Conservation (phyloP, 192 early-diverging fungal species). For the Geranomyces variabilis region DNA sequence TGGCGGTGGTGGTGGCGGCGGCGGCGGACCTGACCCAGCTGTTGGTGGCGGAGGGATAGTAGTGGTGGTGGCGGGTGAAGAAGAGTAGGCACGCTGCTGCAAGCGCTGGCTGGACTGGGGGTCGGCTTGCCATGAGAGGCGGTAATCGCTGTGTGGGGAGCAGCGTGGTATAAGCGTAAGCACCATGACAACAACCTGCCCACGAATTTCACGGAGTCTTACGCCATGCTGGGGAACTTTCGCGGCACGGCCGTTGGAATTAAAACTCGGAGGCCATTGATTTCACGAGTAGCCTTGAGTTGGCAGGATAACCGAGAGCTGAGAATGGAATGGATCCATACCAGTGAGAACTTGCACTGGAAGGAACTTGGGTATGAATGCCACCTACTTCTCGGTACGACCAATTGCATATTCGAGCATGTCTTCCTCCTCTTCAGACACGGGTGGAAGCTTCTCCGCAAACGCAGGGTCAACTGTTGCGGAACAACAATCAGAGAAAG, state of each 20-base stretch:
- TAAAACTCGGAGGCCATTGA: constrained; percentile 9
- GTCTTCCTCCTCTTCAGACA: constrained; percentile 60
- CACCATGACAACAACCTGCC: neutral
- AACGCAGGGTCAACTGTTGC: constrained; percentile 43
- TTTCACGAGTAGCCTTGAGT: constrained; percentile 13
- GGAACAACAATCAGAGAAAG: neutral
- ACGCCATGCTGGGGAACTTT: constrained; percentile 19
- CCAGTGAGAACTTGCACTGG: too few relatives aligned
- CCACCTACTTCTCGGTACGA: constrained; percentile 34
- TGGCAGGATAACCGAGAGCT: constrained; percentile 20
- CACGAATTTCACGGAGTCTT: neutral
- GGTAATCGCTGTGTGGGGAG: constrained; percentile 2
- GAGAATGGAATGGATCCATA: neutral
- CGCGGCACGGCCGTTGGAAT: constrained; percentile 23
- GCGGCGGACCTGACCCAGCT: neutral
- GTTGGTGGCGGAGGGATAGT: neutral
- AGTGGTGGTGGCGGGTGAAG: neutral
- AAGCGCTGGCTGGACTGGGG: neutral
- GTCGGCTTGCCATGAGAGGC: constrained; percentile 10
- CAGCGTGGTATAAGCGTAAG: neutral
- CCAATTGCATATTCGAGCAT: constrained; percentile 63
- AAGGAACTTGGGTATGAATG: too few relatives aligned
- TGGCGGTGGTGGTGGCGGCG: constrained; percentile 24
- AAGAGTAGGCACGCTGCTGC: constrained; percentile 15
- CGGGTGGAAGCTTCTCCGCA: constrained; percentile 39